Percentiles rank a stretch among this genome's conserved stretches.
Conservation (phyloP, 768 basidiomycete species). For the Rossbeevera mucosa region DNA sequence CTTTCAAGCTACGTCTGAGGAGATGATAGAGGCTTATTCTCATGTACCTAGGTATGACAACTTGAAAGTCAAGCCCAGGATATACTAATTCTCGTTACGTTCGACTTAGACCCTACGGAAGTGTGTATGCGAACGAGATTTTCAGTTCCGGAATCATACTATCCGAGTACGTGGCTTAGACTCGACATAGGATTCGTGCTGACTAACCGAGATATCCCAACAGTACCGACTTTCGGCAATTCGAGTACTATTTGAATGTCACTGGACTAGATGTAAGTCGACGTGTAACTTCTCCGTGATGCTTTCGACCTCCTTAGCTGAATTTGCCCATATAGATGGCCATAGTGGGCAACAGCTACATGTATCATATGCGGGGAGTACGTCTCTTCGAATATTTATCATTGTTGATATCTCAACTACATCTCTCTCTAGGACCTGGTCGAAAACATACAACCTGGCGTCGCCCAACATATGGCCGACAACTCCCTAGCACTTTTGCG, state of each 20-base stretch:
- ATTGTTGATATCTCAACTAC: not conserved
- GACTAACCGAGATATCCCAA: slow-evolving; percentile 5
- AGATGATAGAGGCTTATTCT: slow-evolving; percentile 91
- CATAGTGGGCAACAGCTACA: slow-evolving; percentile 84
- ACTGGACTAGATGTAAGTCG: slow-evolving; percentile 80
- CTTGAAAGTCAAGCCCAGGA: slow-evolving; percentile 18
- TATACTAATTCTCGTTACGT: not conserved
- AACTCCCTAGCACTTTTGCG: slow-evolving; percentile 77
- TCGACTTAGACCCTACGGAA: slow-evolving; percentile 70
- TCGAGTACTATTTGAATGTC: slow-evolving; percentile 83
- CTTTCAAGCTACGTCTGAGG: slow-evolving; percentile 92
- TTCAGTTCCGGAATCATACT: slow-evolving; percentile 88
- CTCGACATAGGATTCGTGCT: slow-evolving; percentile 1
- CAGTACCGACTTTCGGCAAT: slow-evolving; percentile 95
- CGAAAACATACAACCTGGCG: slow-evolving; percentile 80
- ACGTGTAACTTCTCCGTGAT: not conserved
- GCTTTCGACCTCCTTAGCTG: not conserved
- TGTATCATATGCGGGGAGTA: slow-evolving; percentile 90
- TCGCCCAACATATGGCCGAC: slow-evolving; percentile 87
- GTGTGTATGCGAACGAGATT: slow-evolving; percentile 85
- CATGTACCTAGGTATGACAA: slow-evolving; percentile 82
- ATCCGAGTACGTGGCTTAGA: slow-evolving; percentile 62
- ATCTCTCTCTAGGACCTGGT: slow-evolving; percentile 52
- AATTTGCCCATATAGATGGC: slow-evolving; percentile 60
- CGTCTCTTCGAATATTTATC: slow-evolving; percentile 4